phyloP scores from a whole-genome alignment of 2,329 filamentous ascomycete genomes.

The Hymenotorrendiella dingleyae region DNA sequence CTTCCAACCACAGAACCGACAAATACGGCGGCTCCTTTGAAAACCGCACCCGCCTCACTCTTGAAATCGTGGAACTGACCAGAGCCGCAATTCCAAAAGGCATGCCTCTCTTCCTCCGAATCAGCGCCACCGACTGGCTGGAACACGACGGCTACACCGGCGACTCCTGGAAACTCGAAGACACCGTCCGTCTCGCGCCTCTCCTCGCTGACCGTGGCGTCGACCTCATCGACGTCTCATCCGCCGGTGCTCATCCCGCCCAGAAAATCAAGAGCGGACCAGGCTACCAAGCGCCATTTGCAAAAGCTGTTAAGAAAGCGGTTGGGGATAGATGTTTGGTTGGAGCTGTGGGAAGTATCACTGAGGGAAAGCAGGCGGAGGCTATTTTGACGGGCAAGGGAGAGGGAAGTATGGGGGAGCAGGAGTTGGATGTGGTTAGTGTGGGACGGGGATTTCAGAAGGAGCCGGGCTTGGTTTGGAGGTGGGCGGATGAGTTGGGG shows the following conservation, averaged over 20 bases:
- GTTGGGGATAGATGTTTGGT: conserved; percentile 55
- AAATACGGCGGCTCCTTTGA: conserved; percentile 64
- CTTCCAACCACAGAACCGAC: conserved; percentile 63
- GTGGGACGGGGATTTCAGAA: conserved; percentile 52
- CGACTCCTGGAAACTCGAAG: conserved; percentile 61
- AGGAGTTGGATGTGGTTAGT: conserved; percentile 43
- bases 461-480: conserved; percentile 51
- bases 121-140: conserved; percentile 73
- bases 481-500: conserved; percentile 49
- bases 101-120: conserved; percentile 68
- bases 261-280: conserved; percentile 54
- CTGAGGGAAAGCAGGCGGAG: conserved; percentile 39
- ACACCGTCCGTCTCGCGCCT: conserved; percentile 57
- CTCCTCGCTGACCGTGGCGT: conserved; percentile 61
- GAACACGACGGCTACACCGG: conserved; percentile 49
- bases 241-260: conserved; percentile 55
- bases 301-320: conserved; percentile 63
- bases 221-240: conserved; percentile 69
- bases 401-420: conserved; percentile 38
- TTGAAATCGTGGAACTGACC: conserved; percentile 61
- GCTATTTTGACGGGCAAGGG: conserved; percentile 40
- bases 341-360: conserved; percentile 45
- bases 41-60: conserved; percentile 61
- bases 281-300: conserved; percentile 66
- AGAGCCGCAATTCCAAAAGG: conserved; percentile 56